Evolutionary conservation across 768 basidiomycete genomes (phyloP), one percentile per base, ranked within the genome.

Genomic region (Pleurotus giganteus): DNA sequence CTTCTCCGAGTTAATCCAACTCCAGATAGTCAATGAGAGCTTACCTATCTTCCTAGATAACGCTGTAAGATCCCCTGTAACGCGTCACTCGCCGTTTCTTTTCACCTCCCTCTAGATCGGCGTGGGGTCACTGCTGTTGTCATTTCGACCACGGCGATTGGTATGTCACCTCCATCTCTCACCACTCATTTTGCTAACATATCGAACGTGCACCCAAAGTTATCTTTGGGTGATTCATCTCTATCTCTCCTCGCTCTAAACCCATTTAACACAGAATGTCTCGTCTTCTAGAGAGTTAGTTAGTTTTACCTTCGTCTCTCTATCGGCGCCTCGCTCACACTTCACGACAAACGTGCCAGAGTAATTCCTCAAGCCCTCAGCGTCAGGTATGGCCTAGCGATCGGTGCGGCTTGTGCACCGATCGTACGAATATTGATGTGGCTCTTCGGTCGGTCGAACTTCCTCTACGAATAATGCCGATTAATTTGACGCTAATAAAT

Each of bases 1-100:
- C 2, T 19, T 41, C 39, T 41, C 9, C 39, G 19, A 3, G 39
- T 58, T 43, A n/a, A 53, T 63, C 1, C 61, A 63, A 11, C 34
- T 28, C 11, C 66, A 90, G 89, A 81, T 91, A 55, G 74, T 91
- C 51, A 92, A 92, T 58, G 90, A 91, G 65, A 87, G 86, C 69
- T 78, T 93, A 54, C 89, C 89, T 32, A 90, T 92, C 39, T 91
- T 91, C 66, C 70, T 91, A 45, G 88, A 91, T 62, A 84, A 82
- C 59, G 89, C 88, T 64, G 83, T 85, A 61, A 49, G 83, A 70
- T 9, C 11, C 24, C 17, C 11, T 44, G 37, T 36, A 32, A 2
- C 27, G n/a, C 13, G 13, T 45, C n/a, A 46, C 23, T 24, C 31
- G n/a, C 26, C 39, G 19, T 34, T 13, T 15, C 26, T 8, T 32